These are phyloP conservation scores for Mariannaea sp. DNA, from an alignment of 2,329 filamentous ascomycete species.

Conservation along the genomic window DNA sequence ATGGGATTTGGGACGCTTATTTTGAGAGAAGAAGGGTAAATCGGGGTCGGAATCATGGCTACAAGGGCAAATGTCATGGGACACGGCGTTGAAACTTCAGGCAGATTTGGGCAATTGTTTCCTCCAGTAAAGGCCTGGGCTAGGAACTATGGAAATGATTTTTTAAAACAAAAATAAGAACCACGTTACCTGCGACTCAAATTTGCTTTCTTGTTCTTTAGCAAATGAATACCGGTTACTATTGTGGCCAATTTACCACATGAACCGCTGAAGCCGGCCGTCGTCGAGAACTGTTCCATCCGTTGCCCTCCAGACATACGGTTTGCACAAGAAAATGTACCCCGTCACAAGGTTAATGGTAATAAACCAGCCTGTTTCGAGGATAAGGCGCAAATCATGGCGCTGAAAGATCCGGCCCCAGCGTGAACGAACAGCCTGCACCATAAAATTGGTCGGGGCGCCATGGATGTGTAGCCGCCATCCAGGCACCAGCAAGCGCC, in stretches of 20 bases:
- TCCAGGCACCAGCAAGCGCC: slow-evolving; percentile 77
- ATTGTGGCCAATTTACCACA: slow-evolving; percentile 70
- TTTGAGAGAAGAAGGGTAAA: slow-evolving; percentile 2
- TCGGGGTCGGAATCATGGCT: slow-evolving; percentile 4
- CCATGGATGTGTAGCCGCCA: slow-evolving; percentile 41
- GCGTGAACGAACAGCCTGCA: slow-evolving; percentile 4
- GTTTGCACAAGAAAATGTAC: slow-evolving; percentile 71
- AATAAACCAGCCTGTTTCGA: slow-evolving; percentile 73
- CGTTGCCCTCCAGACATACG: slow-evolving; percentile 67
- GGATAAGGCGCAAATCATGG: slow-evolving; percentile 53
- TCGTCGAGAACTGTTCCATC: slow-evolving; percentile 58
- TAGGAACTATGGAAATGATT: slow-evolving; percentile 19
- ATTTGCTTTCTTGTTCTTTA: background rate
- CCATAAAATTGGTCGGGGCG: background rate
- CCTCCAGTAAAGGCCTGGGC: slow-evolving; percentile 9
- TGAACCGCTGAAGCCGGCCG: slow-evolving; percentile 73
- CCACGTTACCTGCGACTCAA: background rate
- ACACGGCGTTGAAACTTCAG: slow-evolving; percentile 16
- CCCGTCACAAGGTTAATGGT: slow-evolving; percentile 68
- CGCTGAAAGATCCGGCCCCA: slow-evolving; percentile 18
- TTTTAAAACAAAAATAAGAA: slow-evolving; percentile 30
- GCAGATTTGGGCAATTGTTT: background rate
- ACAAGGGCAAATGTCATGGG: slow-evolving; percentile 3
- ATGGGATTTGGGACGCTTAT: background rate
- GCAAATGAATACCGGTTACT: background rate